Percentiles rank a stretch among this genome's conserved stretches.
These are phyloP conservation scores for Pilaira anomala DNA, from an alignment of 192 early-diverging fungal genomes.

Conservation along the genomic window DNA sequence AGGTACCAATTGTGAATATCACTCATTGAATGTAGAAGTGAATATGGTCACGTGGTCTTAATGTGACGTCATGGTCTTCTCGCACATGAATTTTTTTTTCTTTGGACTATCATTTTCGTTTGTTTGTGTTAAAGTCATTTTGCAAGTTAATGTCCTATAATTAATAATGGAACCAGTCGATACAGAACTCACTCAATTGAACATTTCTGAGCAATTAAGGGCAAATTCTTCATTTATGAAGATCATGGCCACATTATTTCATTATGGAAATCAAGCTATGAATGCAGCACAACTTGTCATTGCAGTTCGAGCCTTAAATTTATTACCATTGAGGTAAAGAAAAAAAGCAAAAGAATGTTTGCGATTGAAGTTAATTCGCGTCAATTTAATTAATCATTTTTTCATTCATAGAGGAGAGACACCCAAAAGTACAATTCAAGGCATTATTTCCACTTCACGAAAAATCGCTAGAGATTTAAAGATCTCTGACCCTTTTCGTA, in stretches of 20 bases:
- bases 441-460: slow-evolving; percentile 44
- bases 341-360: not conserved
- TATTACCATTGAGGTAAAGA: slow-evolving; percentile 38
- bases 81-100: no score
- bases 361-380: not conserved
- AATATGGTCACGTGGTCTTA: no score
- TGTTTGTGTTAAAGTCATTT: no score
- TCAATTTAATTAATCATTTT: not conserved
- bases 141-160: no score
- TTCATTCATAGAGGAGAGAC: slow-evolving; percentile 40
- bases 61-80: no score
- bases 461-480: slow-evolving; percentile 33
- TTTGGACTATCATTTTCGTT: no score
- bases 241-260: slow-evolving; percentile 39
- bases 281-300: slow-evolving; percentile 37
- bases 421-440: slow-evolving; percentile 48
- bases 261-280: slow-evolving; percentile 39
- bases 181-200: slow-evolving; percentile 37
- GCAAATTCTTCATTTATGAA: slow-evolving; percentile 44
- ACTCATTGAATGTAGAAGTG: no score
- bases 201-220: slow-evolving; percentile 31
- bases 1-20: no score
- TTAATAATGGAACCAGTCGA: slow-evolving; percentile 27
- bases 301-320: slow-evolving; percentile 33
- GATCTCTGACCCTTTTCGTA: slow-evolving; percentile 37